A percentile compares a stretch with the other conserved stretches of the same genome.
Evolutionary conservation across 2,329 filamentous ascomycete species (phyloP).

Genomic region (Trichothecium roseum): DNA sequence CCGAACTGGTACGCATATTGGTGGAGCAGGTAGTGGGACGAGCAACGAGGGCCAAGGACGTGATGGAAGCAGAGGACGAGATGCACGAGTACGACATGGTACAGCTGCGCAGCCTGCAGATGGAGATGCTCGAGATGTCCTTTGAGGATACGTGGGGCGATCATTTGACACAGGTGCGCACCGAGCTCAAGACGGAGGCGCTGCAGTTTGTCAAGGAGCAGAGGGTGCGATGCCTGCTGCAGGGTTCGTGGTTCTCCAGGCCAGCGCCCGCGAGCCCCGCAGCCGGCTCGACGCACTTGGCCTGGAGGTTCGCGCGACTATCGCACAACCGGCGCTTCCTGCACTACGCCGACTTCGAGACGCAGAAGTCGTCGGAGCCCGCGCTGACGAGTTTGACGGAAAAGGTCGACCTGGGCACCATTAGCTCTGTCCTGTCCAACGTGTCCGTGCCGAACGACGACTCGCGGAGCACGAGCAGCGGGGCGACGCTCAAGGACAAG

Average conservation of each 20-base stretch:
- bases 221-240: conserved; percentile 76
- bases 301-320: conserved; percentile 77
- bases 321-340: conserved; percentile 86
- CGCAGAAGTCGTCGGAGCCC: conserved; percentile 54
- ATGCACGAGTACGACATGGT: conserved; percentile 73
- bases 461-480: conserved; percentile 30
- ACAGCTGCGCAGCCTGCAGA: conserved; percentile 74
- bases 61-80: conserved; percentile 82
- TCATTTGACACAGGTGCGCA: conserved; percentile 80
- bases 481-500: conserved; percentile 28
- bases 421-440: conserved; percentile 91
- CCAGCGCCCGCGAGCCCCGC: conserved; percentile 24
- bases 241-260: conserved; percentile 77
- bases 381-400: conserved; percentile 63
- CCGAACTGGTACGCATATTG: conserved; percentile 81
- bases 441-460: conserved; percentile 59
- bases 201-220: conserved; percentile 97
- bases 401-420: conserved; percentile 76
- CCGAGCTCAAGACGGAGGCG: conserved; percentile 83
- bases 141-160: conserved; percentile 94
- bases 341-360: conserved; percentile 78
- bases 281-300: conserved; percentile 27
- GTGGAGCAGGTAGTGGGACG: conserved; percentile 82
- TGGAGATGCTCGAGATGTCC: conserved; percentile 81
- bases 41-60: conserved; percentile 69